phyloP scores from a whole-genome alignment of 371 early-diverging fungal species.

The Mortierella sp. region DNA sequence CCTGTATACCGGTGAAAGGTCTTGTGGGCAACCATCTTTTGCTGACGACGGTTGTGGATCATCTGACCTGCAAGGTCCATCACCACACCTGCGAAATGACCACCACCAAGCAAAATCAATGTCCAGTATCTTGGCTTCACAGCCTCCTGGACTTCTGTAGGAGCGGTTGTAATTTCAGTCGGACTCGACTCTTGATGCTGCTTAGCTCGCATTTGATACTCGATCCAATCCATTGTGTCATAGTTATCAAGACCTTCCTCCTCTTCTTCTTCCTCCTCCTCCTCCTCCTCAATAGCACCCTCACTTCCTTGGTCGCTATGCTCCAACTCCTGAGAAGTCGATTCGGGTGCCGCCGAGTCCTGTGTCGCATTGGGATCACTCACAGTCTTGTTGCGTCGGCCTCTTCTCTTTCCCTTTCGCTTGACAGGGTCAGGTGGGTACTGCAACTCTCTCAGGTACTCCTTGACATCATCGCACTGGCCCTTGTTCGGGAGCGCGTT shows the following conservation, averaged over 20 bases:
- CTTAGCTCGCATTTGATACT: constrained; percentile 35
- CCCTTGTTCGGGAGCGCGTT: constrained; percentile 55
- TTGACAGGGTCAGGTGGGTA: constrained; percentile 21
- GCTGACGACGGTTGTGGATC: constrained; percentile 38
- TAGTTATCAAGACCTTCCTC: constrained; percentile 14
- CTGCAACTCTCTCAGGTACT: constrained; percentile 26
- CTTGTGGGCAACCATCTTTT: constrained; percentile 76
- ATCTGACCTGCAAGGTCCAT: constrained; percentile 75
- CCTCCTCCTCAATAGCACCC: constrained; percentile 13
- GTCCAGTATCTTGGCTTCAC: constrained; percentile 73
- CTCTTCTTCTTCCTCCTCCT: constrained; percentile 15
- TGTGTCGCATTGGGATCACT: constrained; percentile 10
- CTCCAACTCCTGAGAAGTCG: not conserved
- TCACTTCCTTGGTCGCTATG: constrained; percentile 1
- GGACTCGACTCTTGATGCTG: not conserved
- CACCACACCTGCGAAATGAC: constrained; percentile 92
- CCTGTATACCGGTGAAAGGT: constrained; percentile 95
- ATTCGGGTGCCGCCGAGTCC: constrained; percentile 7
- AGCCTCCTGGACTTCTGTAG: not conserved
- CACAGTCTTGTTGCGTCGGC: constrained; percentile 17
- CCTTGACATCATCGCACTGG: constrained; percentile 26
- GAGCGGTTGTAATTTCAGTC: not conserved
- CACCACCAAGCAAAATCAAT: constrained; percentile 84
- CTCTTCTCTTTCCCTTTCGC: constrained; percentile 26
- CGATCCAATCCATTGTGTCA: constrained; percentile 34